Evolutionary conservation across 768 basidiomycete species (phyloP), one percentile per base, ranked within the genome.

Genomic region (Lentinula sp.): DNA sequence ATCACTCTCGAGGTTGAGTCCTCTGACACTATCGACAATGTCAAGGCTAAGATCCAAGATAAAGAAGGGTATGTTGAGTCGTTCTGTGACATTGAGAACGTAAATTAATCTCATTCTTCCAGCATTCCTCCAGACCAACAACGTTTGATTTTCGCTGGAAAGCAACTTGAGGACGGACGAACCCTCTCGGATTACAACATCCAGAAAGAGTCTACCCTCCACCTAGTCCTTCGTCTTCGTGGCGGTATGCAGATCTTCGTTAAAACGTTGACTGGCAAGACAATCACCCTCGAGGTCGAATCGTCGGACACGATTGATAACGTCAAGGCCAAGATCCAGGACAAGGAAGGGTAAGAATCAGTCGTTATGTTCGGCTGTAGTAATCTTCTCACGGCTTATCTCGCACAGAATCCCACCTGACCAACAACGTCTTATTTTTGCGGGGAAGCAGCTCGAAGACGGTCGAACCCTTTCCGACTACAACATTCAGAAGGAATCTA

Each of bases 401-500:
- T 12, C 63, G 61, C 23, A 10, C 39, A 79, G 85, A 13, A 91
- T 91, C 61, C 88, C 89, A 20, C 94, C 93, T 28, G 91, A 94
- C 75, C 93, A 93, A 67, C 93, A 95, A 71, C 93, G 95, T 64
- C 77, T 96, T n/a, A 96, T 96, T 79, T 96, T 95, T 65, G 94
- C 94, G 50, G 94, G 94, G 62, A 95, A 96, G 77, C 94, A 95
- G 72, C 84, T 97, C 32, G 94, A 96, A 73, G 95, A 97, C 69
- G 95, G 95, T 3, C 87, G 94, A 53, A 96, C 91, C 3, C 80
- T 93, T 0, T 90, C 89, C 7, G 91, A 91, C 66, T 93, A 93
- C 72, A 93, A 94, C 72, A 95, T 96, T 66, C 94, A 96, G 83
- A 95, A 95, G 79, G 93, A 96, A 77, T 91, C 88, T 0, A 95